A percentile compares a stretch with the other conserved stretches of the same genome.
phyloP scores from a whole-genome alignment of 805 yeast genomes.

The Kodamaea hsintzibuensis region DNA sequence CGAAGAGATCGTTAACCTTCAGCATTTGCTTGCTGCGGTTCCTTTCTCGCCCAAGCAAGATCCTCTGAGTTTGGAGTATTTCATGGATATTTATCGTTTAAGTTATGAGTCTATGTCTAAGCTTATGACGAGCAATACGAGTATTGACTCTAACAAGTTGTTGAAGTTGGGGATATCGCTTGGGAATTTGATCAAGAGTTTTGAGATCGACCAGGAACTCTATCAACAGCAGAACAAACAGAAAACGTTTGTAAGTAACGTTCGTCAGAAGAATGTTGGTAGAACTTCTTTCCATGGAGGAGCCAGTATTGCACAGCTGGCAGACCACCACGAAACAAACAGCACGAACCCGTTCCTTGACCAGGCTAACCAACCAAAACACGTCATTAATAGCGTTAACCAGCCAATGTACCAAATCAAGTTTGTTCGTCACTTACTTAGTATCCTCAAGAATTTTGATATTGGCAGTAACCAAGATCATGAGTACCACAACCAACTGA shows the following conservation, averaged over 20 bases:
- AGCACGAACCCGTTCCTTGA: conserved; percentile 11
- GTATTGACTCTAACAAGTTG: conserved; percentile 37
- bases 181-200: conserved; percentile 40
- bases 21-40: conserved; percentile 31
- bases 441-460: conserved; percentile 41
- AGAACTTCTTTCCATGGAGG: conserved; percentile 2
- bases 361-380: conserved; percentile 9
- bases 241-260: conserved; percentile 11
- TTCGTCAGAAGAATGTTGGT: conserved; percentile 11
- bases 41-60: conserved; percentile 31
- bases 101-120: conserved; percentile 15
- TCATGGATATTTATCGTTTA: conserved; percentile 35
- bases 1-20: conserved; percentile 27
- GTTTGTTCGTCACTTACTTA: conserved; percentile 34
- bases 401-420: conserved; percentile 34
- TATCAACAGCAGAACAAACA: conserved; percentile 27
- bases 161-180: conserved; percentile 43
- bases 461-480: conserved; percentile 25
- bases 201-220: conserved; percentile 35
- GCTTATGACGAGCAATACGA: conserved; percentile 21
- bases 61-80: conserved; percentile 18
- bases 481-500: conserved; percentile 7
- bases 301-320: background rate
- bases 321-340: background rate
- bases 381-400: conserved; percentile 9